Base-by-base conservation (phyloP, 371 early-diverging fungal genomes). In the Rhizopus stolonifer region DNA sequence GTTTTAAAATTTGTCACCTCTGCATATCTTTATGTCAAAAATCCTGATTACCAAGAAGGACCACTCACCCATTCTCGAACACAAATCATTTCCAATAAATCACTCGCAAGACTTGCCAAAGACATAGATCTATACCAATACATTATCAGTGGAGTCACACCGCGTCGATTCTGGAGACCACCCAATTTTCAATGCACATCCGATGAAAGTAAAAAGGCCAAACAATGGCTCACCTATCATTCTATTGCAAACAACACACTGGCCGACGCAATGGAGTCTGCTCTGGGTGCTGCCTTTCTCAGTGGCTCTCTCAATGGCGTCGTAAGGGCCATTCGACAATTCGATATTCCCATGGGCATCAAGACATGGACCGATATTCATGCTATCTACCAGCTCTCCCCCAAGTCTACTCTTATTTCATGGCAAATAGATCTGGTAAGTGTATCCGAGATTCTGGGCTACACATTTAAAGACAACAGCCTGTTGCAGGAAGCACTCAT, bases 231-330 rank as follows among this genome's bases (percentile, higher is more conserved):
- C 1, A 46, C 32, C 7, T 39, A 24, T 1, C 80, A 83, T 43
- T 56, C 44, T 38, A 64, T 90, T 10, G 83, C 88, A 0, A 87
- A 91, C 54, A 94, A 97, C 59, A 83, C 83, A 0, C 60, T 92
- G 25, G 96, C 96, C 0, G 96, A 96, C 71, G 65, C 90, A 14
- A 77, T 96, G 0, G 96, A 96, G 58, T 90, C 96, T 0, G 61
- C 88, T 3, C 63, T 97, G 29, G 96, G 95, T 0, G 95, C 96
- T 0, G 78, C 86, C n/a, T 78, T 84, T 31, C 21, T 83, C 1
- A 70, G 79, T 24, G 70, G 81, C 5, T 88, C 89, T 0, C 58
- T 75, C 1, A 67, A 69, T 11, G 75, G 69, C 0, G 93, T 84
- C 1, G 64, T 91, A 14, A 53, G 65, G 15, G 70, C 79, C 17